phyloP scores from a whole-genome alignment of 2,329 filamentous ascomycete species.

The Venturia oleaginea region DNA sequence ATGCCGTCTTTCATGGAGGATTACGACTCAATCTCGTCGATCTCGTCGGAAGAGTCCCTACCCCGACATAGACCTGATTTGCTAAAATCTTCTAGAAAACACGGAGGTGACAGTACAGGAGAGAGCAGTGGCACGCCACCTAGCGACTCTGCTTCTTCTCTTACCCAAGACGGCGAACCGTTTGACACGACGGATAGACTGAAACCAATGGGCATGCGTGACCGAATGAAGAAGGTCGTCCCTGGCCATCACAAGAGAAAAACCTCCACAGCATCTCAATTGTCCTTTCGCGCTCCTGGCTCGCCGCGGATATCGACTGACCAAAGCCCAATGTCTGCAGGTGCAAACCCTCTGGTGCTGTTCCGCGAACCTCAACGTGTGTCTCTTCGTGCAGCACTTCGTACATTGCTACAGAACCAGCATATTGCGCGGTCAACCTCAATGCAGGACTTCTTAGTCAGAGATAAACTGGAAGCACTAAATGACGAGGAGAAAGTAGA shows the following conservation, averaged over 20 bases:
- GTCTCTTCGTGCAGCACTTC: slow-evolving; percentile 82
- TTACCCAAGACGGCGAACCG: slow-evolving; percentile 11
- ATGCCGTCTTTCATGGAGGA: slow-evolving; percentile 46
- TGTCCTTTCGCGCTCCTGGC: slow-evolving; percentile 13
- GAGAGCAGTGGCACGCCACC: neutral
- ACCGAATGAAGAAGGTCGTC: slow-evolving; percentile 7
- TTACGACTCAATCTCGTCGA: slow-evolving; percentile 69
- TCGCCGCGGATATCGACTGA: slow-evolving; percentile 27
- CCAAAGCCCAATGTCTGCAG: slow-evolving; percentile 23
- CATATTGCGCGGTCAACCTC: slow-evolving; percentile 75
- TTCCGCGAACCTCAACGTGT: slow-evolving; percentile 86
- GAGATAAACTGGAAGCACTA: slow-evolving; percentile 55
- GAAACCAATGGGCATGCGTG: slow-evolving; percentile 10
- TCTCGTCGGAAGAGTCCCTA: slow-evolving; percentile 53
- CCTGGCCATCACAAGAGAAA: slow-evolving; percentile 29
- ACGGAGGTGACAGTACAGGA: neutral
- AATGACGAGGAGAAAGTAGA: slow-evolving; percentile 79
- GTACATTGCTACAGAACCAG: slow-evolving; percentile 74
- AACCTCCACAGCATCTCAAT: slow-evolving; percentile 31
- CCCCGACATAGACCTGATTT: slow-evolving; percentile 1
- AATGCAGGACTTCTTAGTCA: slow-evolving; percentile 74
- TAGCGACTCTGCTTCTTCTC: slow-evolving; percentile 7
- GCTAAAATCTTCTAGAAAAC: neutral
- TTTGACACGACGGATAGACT: neutral
- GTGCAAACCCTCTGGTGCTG: slow-evolving; percentile 45